A percentile compares a stretch with the other conserved stretches of the same genome.
These are phyloP conservation scores for Ceratocystis huliohia DNA, from an alignment of 2,329 filamentous ascomycete genomes.

Conservation along the genomic window DNA sequence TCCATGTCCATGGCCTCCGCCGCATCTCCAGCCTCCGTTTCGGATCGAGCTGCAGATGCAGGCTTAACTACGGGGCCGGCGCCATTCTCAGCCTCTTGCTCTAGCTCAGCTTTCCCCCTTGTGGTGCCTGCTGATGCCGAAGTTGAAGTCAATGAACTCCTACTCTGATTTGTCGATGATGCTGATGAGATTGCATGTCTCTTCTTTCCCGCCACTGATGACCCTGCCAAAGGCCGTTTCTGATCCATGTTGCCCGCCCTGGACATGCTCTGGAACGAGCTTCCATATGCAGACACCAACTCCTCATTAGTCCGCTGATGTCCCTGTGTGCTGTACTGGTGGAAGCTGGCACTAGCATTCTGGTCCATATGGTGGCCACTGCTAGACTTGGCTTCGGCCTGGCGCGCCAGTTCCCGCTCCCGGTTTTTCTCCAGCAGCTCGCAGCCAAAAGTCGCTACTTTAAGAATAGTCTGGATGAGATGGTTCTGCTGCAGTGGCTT, in stretches of 20 bases:
- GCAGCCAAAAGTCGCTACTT: slow-evolving; percentile 84
- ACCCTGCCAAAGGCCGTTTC: background rate
- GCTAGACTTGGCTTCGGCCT: slow-evolving; percentile 36
- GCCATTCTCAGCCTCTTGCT: background rate
- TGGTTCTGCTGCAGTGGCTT: slow-evolving; percentile 95
- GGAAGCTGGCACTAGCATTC: slow-evolving; percentile 2
- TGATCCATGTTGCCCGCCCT: background rate
- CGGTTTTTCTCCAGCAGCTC: slow-evolving; percentile 66
- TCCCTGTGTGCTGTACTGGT: background rate
- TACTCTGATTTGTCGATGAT: background rate
- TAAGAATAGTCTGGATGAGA: slow-evolving; percentile 93
- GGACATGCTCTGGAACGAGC: slow-evolving; percentile 9
- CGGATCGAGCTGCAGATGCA: background rate
- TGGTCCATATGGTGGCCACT: slow-evolving; percentile 17
- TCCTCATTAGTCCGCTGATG: slow-evolving; percentile 1
- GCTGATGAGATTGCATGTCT: background rate
- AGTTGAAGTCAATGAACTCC: background rate
- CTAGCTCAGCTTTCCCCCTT: background rate
- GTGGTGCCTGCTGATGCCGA: background rate
- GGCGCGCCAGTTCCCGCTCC: slow-evolving; percentile 44
- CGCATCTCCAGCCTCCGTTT: background rate
- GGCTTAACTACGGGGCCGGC: background rate
- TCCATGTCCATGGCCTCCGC: slow-evolving; percentile 14
- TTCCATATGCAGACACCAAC: slow-evolving; percentile 12
- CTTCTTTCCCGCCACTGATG: background rate